Conservation (phyloP, 2,329 filamentous ascomycete genomes). For the Zasmidium citrigriseum region DNA sequence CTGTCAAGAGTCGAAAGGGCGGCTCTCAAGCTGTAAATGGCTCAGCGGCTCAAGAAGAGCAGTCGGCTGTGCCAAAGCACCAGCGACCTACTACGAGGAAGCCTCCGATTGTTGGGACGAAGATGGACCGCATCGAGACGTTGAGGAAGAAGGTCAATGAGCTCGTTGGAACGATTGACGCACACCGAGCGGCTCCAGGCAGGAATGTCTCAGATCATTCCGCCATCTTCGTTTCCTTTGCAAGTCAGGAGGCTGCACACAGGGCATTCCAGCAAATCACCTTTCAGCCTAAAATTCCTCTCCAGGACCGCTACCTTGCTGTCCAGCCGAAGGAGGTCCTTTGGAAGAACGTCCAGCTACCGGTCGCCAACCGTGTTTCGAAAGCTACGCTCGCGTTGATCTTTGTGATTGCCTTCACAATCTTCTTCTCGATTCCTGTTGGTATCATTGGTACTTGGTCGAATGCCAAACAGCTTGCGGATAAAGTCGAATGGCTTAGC, state of each 20-base stretch:
- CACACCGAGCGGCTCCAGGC: constrained; percentile 55
- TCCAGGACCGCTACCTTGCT: constrained; percentile 45
- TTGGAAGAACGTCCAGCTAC: constrained; percentile 48
- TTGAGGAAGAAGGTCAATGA: constrained; percentile 72
- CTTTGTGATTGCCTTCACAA: constrained; percentile 37
- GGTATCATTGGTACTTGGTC: constrained; percentile 36
- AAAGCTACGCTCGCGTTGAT: constrained; percentile 32
- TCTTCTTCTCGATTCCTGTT: constrained; percentile 40
- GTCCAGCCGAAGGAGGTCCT: constrained; percentile 49
- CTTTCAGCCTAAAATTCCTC: constrained; percentile 35
- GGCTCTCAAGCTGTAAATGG: constrained; percentile 11
- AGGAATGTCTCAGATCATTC: constrained; percentile 64
- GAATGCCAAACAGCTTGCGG: constrained; percentile 35
- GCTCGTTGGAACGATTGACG: constrained; percentile 68
- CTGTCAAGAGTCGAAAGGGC: constrained; percentile 27
- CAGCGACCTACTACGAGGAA: constrained; percentile 65
- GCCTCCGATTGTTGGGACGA: constrained; percentile 71
- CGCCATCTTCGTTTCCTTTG: constrained; percentile 87
- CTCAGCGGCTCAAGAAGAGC: constrained; percentile 19
- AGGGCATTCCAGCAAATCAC: constrained; percentile 67
- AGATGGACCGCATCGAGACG: constrained; percentile 92
- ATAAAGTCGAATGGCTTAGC: constrained; percentile 29
- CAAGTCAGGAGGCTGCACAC: constrained; percentile 78
- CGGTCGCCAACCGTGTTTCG: constrained; percentile 28
- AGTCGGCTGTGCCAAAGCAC: constrained; percentile 37